Base-by-base conservation (phyloP, 805 yeast species). In the Trichomonascus vanleenenianus region DNA sequence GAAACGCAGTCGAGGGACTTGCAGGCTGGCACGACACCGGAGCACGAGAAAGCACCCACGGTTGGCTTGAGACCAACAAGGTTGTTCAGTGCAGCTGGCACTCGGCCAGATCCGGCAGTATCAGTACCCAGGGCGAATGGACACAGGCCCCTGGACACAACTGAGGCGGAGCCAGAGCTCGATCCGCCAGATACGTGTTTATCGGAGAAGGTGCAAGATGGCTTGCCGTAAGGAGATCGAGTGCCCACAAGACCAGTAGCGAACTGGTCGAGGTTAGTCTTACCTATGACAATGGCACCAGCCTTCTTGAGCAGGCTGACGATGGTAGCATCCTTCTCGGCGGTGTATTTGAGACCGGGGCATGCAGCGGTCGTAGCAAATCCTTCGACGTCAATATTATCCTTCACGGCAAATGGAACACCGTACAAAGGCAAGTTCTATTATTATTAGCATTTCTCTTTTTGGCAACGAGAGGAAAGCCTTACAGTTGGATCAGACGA, bases 21-120 rank as follows among this genome's bases (percentile, higher is more conserved):
- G 67, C 98, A 91, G 14, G 97, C 97, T 12, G 97, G 97, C 5
- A 93, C 93, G n/a, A 91, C 95, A 51, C 98, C 98, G 3, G 71
- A 63, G 47, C 94, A 79, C 7, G 95, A 85, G 56, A 91, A 81
- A 1, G 78, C 78, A 45, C 98, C 98, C 50, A 79, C 79, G 1
- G 97, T 81, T 33, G 98, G 97, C 65, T 91, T 91, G 54, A 93
- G 75, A 16, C 97, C 97, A 52, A 91, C 76, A 55, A 88, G 67
- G 65, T 93, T 93, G 73, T 91, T 91, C 53, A 91, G 72, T 27
- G 88, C 91, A 20, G 97, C 97, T 22, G 98, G 98, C 30, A 91
- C 98, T 59, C 98, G 78, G 36, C 97, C 97, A 4, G 96, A 86
- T 18, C 98, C 98, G 8, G 98, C 98, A 32, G 98, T 91, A 62